Conservation (phyloP, 2,329 filamentous ascomycete genomes). For the Magnaporthiopsis incrustans region DNA sequence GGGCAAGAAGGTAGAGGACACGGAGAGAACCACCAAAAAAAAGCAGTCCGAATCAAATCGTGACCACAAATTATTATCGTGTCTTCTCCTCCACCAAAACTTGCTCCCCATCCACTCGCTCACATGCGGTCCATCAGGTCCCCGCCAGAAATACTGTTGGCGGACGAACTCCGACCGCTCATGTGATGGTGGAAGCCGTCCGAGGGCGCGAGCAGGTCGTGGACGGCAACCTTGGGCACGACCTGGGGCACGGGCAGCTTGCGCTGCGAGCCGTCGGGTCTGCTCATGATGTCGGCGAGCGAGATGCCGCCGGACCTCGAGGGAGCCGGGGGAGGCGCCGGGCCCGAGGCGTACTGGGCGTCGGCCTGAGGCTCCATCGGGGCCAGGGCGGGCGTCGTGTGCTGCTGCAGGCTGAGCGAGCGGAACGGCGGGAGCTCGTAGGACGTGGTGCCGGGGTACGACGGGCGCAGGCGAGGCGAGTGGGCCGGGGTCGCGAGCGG, state of each 20-base stretch:
- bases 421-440: slow-evolving; percentile 80
- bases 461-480: slow-evolving; percentile 77
- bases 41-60: background rate
- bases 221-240: slow-evolving; percentile 73
- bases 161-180: slow-evolving; percentile 70
- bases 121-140: slow-evolving; percentile 35
- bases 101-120: background rate
- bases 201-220: slow-evolving; percentile 67
- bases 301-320: slow-evolving; percentile 61
- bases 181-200: slow-evolving; percentile 50
- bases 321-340: slow-evolving; percentile 39
- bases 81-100: background rate
- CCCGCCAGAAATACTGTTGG: slow-evolving; percentile 67
- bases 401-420: slow-evolving; percentile 45
- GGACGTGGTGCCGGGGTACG: slow-evolving; percentile 50
- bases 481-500: slow-evolving; percentile 94
- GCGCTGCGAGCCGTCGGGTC: slow-evolving; percentile 75
- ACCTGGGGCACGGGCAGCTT: slow-evolving; percentile 87
- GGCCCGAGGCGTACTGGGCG: slow-evolving; percentile 27
- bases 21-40: background rate
- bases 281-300: slow-evolving; percentile 87
- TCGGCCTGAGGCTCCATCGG: slow-evolving; percentile 52
- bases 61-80: background rate
- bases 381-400: slow-evolving; percentile 47
- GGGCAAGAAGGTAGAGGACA: background rate